Evolutionary conservation across 1,284 basidiomycete species (phyloP).

Genomic region (Naganishia albida): DNA sequence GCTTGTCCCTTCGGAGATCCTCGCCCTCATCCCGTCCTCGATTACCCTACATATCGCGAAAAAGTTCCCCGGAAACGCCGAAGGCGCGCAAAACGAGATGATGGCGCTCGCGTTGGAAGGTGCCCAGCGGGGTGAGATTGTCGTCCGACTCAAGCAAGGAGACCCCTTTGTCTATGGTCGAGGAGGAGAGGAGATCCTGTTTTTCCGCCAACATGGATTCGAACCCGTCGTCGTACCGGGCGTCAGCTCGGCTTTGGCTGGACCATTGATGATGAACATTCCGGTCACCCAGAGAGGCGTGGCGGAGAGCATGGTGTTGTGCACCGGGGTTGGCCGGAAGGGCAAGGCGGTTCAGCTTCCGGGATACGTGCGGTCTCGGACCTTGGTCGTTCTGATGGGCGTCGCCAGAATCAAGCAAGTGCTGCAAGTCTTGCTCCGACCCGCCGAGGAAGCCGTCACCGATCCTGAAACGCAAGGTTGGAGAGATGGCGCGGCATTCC

Average conservation of each 20-base stretch:
- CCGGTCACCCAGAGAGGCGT: conserved; percentile 95
- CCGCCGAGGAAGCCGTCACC: conserved; percentile 22
- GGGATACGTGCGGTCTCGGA: conserved; percentile 78
- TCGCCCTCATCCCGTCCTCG: conserved; percentile 75
- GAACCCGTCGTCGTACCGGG: conserved; percentile 85
- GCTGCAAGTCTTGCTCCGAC: conserved; percentile 61
- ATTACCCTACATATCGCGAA: conserved; percentile 74
- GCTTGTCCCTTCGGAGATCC: conserved; percentile 87
- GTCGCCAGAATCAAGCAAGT: conserved; percentile 80
- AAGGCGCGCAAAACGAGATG: conserved; percentile 89
- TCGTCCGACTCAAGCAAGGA: conserved; percentile 95
- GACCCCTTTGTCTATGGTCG: conserved; percentile 94
- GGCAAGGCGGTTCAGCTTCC: conserved; percentile 84
- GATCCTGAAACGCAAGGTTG: conserved; percentile 38
- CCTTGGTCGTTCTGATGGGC: conserved; percentile 88
- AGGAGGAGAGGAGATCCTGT: conserved; percentile 89
- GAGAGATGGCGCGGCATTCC: conserved; percentile 65
- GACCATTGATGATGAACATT: conserved; percentile 82
- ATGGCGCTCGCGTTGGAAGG: conserved; percentile 86
- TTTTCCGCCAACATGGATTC: conserved; percentile 81
- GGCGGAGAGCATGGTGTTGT: conserved; percentile 82
- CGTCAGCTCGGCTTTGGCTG: conserved; percentile 83
- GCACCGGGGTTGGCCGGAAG: conserved; percentile 86
- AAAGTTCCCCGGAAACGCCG: conserved; percentile 97
- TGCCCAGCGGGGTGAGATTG: conserved; percentile 74